phyloP scores from a whole-genome alignment of 148 eudicot species.

The Rhododendron griersonianum region DNA sequence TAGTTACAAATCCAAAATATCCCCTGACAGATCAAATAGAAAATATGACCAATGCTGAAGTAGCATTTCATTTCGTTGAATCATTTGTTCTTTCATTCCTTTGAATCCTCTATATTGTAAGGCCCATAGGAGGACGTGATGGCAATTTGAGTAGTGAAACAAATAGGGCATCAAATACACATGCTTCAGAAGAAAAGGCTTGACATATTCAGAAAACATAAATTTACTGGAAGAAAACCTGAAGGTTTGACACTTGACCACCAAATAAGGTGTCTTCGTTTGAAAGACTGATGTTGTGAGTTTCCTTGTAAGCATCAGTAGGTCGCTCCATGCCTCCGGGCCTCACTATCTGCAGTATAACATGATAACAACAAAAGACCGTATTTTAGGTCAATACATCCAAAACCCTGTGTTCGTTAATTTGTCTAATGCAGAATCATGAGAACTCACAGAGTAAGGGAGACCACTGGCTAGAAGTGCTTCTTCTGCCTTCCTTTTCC shows the following conservation, averaged over 20 bases:
- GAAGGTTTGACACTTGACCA: slow-evolving; percentile 88
- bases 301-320: slow-evolving; percentile 83
- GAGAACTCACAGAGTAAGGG: slow-evolving; percentile 75
- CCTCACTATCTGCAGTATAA: slow-evolving; percentile 70
- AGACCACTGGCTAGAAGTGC: slow-evolving; percentile 85
- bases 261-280: slow-evolving; percentile 83
- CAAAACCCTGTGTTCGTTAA: neutral
- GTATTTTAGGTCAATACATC: neutral
- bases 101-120: neutral
- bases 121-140: neutral
- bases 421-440: neutral
- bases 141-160: neutral
- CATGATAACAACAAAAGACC: neutral
- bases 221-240: slow-evolving; percentile 40
- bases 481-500: slow-evolving; percentile 97
- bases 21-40: slow-evolving; percentile 10
- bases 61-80: neutral
- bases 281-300: slow-evolving; percentile 72
- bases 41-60: neutral
- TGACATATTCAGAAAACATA: neutral
- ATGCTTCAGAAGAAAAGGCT: neutral
- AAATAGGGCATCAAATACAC: neutral
- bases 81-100: neutral
- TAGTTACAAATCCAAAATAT: neutral
- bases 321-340: slow-evolving; percentile 99